These are phyloP conservation scores for Chaetomiaceae sp. DNA, from an alignment of 2,329 filamentous ascomycete genomes.

Conservation along the genomic window DNA sequence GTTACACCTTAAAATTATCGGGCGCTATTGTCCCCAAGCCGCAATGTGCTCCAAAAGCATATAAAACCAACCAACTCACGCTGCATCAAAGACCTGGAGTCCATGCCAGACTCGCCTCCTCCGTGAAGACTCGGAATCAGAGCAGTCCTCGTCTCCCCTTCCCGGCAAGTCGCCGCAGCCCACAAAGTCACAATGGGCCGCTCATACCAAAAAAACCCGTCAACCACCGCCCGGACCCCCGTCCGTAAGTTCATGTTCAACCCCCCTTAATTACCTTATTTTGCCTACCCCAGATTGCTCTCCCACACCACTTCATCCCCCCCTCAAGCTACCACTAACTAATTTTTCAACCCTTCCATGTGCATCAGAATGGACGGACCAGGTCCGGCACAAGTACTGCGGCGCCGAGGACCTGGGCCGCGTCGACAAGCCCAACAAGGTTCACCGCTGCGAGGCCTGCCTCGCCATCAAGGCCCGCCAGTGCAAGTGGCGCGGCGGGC, in stretches of 20 bases:
- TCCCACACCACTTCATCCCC: neutral
- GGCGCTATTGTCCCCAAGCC: too few relatives aligned
- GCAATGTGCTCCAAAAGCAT: too few relatives aligned
- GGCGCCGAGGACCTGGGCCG: constrained; percentile 20
- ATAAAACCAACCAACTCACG: too few relatives aligned
- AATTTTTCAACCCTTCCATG: neutral
- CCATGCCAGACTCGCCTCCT: too few relatives aligned
- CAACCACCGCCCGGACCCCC: constrained; percentile 11
- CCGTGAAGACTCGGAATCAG: too few relatives aligned
- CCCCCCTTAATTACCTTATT: too few relatives aligned
- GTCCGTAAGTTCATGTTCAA: neutral
- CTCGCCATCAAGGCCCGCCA: constrained; percentile 19
- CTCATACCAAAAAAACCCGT: constrained; percentile 10
- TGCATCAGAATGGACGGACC: constrained; percentile 20
- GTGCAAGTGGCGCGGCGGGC: constrained; percentile 9
- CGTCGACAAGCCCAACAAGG: constrained; percentile 25
- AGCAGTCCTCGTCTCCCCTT: too few relatives aligned
- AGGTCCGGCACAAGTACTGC: constrained; percentile 25
- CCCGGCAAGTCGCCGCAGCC: too few relatives aligned
- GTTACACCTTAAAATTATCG: too few relatives aligned
- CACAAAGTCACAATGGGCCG: constrained; percentile 18
- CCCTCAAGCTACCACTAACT: neutral
- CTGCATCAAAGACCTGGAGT: too few relatives aligned
- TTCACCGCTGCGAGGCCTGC: constrained; percentile 24
- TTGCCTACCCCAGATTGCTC: too few relatives aligned